phyloP scores from a whole-genome alignment of 1,139 yeast species.

The Yamadazyma taylorii region DNA sequence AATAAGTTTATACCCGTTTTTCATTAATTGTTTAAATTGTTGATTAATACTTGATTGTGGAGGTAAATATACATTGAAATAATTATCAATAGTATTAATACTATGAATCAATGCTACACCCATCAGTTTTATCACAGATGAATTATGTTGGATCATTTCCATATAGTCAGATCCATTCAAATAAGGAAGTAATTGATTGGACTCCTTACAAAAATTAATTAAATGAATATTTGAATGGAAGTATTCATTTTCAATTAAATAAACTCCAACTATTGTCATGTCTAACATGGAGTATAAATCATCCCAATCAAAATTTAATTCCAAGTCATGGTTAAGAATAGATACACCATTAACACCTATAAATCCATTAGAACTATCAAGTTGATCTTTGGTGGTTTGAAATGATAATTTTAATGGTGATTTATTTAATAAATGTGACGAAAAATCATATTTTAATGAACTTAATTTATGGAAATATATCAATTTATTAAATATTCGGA shows the following conservation, averaged over 20 bases:
- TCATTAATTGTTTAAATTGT: conserved; percentile 13
- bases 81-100: conserved; percentile 39
- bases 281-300: conserved; percentile 51
- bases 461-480: conserved; percentile 51
- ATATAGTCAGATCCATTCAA: conserved; percentile 19
- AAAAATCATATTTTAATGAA: conserved; percentile 41
- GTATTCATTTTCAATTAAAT: conserved; percentile 27
- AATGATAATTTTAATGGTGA: conserved; percentile 56
- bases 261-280: conserved; percentile 53
- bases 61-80: conserved; percentile 64
- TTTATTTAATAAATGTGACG: conserved; percentile 40
- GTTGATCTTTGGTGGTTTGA: conserved; percentile 22
- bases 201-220: conserved; percentile 3
- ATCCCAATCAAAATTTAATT: conserved; percentile 25
- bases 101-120: conserved; percentile 64
- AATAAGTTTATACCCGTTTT: conserved; percentile 36
- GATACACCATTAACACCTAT: conserved; percentile 18
- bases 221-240: conserved; percentile 10
- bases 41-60: conserved; percentile 12
- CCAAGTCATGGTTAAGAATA: conserved; percentile 33
- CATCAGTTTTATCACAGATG: conserved; percentile 19
- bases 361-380: conserved; percentile 12
- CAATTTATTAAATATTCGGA: conserved; percentile 51
- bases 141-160: conserved; percentile 16
- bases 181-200: conserved; percentile 19